These are phyloP conservation scores for Sambucus nigra DNA, from an alignment of 129 eudicot species.

Conservation along the genomic window DNA sequence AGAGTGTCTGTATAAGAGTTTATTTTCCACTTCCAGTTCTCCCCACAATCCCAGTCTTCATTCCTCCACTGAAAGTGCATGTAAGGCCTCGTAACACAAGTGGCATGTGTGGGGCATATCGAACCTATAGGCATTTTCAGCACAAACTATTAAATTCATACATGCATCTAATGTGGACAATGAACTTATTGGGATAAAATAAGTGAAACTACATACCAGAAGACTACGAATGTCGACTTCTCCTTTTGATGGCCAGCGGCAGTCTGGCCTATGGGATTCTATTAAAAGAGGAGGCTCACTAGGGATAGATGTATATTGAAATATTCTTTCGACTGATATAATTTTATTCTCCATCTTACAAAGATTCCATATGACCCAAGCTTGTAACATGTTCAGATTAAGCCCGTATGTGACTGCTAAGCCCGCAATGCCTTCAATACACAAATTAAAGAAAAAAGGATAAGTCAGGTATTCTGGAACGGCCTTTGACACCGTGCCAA, in stretches of 20 bases:
- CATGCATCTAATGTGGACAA: background rate
- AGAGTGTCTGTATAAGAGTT: constrained; percentile 83
- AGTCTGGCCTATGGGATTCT: constrained; percentile 49
- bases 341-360: constrained; percentile 66
- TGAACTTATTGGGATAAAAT: background rate
- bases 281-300: constrained; percentile 77
- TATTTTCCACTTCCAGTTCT: constrained; percentile 98
- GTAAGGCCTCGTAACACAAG: constrained; percentile 79
- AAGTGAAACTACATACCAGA: constrained; percentile 30
- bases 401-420: constrained; percentile 89
- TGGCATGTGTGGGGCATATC: constrained; percentile 91
- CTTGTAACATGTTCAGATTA: constrained; percentile 60
- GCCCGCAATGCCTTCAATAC: constrained; percentile 66
- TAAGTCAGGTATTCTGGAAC: background rate
- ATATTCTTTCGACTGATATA: constrained; percentile 84
- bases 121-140: constrained; percentile 41
- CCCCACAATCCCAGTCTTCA: constrained; percentile 85
- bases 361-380: constrained; percentile 52
- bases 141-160: background rate
- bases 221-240: constrained; percentile 51
- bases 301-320: constrained; percentile 59
- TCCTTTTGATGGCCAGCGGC: constrained; percentile 66
- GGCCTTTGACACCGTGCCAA: background rate
- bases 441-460: background rate
- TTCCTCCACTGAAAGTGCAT: constrained; percentile 83